Evolutionary conservation across 2,329 filamentous ascomycete genomes (phyloP).

Genomic region (Trichothecium roseum): DNA sequence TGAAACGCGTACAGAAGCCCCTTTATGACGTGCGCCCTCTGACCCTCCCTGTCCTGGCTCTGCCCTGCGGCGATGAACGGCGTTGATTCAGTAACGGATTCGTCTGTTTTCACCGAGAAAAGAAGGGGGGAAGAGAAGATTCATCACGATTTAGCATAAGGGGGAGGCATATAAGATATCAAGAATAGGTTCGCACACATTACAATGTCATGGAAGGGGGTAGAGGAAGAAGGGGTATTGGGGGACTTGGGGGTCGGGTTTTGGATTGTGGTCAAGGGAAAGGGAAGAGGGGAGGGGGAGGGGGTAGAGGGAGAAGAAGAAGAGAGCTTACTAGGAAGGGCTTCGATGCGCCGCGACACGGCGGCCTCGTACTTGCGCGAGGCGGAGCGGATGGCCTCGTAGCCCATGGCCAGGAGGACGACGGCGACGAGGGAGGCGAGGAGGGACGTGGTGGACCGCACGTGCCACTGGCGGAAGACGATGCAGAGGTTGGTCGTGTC

Average conservation of each 20-base stretch:
- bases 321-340: conserved; percentile 40
- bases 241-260: too few relatives aligned
- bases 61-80: conserved; percentile 64
- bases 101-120: conserved; percentile 14
- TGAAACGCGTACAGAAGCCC: conserved; percentile 79
- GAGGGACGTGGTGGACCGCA: conserved; percentile 64
- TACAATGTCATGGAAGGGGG: too few relatives aligned
- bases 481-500: conserved; percentile 89
- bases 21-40: conserved; percentile 68
- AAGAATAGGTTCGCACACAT: too few relatives aligned
- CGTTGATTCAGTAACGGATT: conserved; percentile 49
- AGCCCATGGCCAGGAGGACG: conserved; percentile 76
- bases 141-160: background rate
- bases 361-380: conserved; percentile 66
- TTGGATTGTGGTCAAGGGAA: too few relatives aligned
- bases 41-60: conserved; percentile 48
- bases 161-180: too few relatives aligned
- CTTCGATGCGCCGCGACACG: conserved; percentile 35
- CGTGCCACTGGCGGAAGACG: conserved; percentile 84
- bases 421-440: conserved; percentile 75
- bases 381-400: conserved; percentile 74
- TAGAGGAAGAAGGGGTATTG: background rate
- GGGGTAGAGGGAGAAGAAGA: background rate
- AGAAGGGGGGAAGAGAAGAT: conserved; percentile 3
- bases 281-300: too few relatives aligned